Percentiles rank a stretch among this genome's conserved stretches.
Conservation (phyloP, 2,329 filamentous ascomycete genomes). For the Ustilaginoidea virens region DNA sequence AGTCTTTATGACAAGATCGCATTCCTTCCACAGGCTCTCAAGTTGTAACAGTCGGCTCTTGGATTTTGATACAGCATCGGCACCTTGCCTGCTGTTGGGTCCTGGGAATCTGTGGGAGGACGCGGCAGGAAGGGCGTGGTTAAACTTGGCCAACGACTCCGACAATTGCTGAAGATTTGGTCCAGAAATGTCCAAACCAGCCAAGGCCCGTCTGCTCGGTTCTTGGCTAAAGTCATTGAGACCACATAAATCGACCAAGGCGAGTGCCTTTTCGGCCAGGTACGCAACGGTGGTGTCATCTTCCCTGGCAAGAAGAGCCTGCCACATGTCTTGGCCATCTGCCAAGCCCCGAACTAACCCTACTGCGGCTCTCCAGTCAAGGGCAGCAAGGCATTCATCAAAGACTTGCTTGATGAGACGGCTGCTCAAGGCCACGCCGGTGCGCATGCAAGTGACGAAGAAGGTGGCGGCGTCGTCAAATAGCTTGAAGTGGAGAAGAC, state of each 20-base stretch:
- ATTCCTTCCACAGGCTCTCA: constrained; percentile 19
- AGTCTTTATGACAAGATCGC: constrained; percentile 12
- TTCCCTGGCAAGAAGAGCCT: constrained; percentile 10
- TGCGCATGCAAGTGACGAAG: constrained; percentile 22
- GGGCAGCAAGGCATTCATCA: constrained; percentile 22
- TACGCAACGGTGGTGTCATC: constrained; percentile 10
- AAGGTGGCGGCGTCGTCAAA: constrained; percentile 27
- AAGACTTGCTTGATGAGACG: constrained; percentile 22
- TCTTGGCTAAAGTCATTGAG: constrained; percentile 6
- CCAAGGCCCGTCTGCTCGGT: constrained; percentile 7
- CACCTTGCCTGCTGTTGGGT: too few species aligned
- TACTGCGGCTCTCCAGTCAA: constrained; percentile 24
- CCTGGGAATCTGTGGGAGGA: background rate
- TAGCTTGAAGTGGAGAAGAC: constrained; percentile 31
- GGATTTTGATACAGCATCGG: constrained; percentile 2
- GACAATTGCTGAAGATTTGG: constrained; percentile 10
- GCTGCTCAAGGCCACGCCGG: constrained; percentile 17
- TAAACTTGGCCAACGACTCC: constrained; percentile 8
- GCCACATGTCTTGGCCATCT: constrained; percentile 11
- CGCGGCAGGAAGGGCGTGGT: constrained; percentile 3
- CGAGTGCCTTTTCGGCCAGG: constrained; percentile 16
- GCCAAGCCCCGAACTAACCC: constrained; percentile 15
- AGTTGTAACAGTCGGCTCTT: constrained; percentile 17
- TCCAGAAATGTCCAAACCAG: constrained; percentile 13
- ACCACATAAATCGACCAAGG: constrained; percentile 22